phyloP scores from a whole-genome alignment of 305 asterid genomes.

The Salvia sclarea region DNA sequence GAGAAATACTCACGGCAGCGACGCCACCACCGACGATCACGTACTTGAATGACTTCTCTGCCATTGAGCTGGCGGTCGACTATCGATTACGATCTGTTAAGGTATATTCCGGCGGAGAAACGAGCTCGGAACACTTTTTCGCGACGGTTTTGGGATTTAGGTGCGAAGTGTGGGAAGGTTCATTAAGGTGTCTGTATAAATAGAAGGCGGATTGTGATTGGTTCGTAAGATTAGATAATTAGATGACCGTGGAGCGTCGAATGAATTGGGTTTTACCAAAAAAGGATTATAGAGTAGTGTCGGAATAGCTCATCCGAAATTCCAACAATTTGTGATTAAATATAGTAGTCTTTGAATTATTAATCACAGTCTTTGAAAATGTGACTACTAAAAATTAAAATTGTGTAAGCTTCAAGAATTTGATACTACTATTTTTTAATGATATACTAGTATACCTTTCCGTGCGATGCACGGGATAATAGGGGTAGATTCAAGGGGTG shows the following conservation, averaged over 20 bases:
- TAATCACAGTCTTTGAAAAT: too few relatives aligned
- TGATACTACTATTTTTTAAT: too few relatives aligned
- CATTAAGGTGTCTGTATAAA: background rate
- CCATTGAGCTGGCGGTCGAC: conserved; percentile 37
- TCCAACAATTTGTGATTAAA: background rate
- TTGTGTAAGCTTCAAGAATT: too few relatives aligned
- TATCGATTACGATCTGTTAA: conserved; percentile 6
- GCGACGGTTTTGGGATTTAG: conserved; percentile 25
- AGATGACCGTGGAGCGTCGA: conserved; percentile 35
- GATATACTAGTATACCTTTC: too few relatives aligned
- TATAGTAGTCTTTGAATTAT: too few relatives aligned
- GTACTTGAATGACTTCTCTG: conserved; percentile 72
- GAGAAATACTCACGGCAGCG: conserved; percentile 59
- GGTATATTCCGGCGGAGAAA: conserved; percentile 2
- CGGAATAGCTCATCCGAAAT: conserved; percentile 23
- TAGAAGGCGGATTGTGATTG: conserved; percentile 18
- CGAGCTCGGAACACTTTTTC: background rate
- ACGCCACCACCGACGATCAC: conserved; percentile 86
- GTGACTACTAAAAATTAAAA: too few relatives aligned
- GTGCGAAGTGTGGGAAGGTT: conserved; percentile 32
- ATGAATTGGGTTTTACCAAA: background rate
- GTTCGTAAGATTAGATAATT: conserved; percentile 18
- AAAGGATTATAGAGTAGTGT: background rate
- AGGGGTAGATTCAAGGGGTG: too few relatives aligned
- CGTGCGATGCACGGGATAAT: too few relatives aligned